Conservation (phyloP, 768 basidiomycete species). For the Lactifluus piperatus region DNA sequence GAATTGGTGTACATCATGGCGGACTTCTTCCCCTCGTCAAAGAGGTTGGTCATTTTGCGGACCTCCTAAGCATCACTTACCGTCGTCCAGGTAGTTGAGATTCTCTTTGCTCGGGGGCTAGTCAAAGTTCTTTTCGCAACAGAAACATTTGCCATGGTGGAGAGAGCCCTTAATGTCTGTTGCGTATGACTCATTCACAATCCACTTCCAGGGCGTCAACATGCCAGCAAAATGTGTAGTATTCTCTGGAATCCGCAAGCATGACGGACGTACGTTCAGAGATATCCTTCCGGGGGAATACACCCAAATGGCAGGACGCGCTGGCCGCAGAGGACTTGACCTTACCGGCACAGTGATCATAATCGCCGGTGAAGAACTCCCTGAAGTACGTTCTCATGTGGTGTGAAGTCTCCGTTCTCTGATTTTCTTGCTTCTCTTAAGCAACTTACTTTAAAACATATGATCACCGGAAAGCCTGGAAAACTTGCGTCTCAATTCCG, state of each 20-base stretch:
- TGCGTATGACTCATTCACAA: neutral
- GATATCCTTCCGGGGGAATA: conserved; percentile 89
- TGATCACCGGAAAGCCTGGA: conserved; percentile 93
- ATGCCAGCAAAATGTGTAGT: conserved; percentile 99
- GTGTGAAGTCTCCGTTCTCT: neutral
- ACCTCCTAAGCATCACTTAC: neutral
- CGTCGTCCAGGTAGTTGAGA: conserved; percentile 73
- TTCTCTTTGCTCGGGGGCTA: conserved; percentile 89
- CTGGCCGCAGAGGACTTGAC: conserved; percentile 92
- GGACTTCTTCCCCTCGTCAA: conserved; percentile 95
- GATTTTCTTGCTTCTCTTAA: conserved; percentile 26
- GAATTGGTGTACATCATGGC: conserved; percentile 97
- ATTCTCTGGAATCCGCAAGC: conserved; percentile 90
- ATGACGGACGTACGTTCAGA: conserved; percentile 89
- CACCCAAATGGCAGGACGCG: conserved; percentile 98
- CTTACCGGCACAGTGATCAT: conserved; percentile 94
- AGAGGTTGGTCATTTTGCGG: conserved; percentile 49
- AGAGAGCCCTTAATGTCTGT: conserved; percentile 20
- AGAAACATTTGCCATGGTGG: conserved; percentile 97
- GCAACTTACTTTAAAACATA: conserved; percentile 67
- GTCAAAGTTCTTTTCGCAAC: conserved; percentile 98
- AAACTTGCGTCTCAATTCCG: conserved; percentile 95
- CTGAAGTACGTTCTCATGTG: conserved; percentile 52
- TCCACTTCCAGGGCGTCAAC: conserved; percentile 74
- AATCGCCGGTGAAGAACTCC: conserved; percentile 70